Base-by-base conservation (phyloP, 805 yeast species). In the Metschnikowia cubensis region DNA sequence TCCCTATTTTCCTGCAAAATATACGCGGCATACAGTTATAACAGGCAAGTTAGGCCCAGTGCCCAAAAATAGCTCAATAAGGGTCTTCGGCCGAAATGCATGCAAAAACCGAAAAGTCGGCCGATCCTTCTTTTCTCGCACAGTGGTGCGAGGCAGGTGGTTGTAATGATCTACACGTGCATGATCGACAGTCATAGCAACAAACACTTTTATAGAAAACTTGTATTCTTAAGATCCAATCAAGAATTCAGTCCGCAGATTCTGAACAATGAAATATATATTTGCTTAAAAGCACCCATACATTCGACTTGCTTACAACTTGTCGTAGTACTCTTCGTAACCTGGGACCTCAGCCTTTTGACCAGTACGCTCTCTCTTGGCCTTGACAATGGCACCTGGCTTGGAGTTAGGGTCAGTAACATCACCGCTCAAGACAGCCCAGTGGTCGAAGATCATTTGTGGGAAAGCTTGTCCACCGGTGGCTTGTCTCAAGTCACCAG, bases 391-490 rank as follows among this genome's bases (percentile, higher is more conserved):
- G 54, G 73, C 73, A 79, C 84, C 85, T 59, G 84, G 82, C 73
- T 81, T 81, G 58, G 83, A 61, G 71, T 62, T 63, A 73, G 91
- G 85, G 79, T 92, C 98, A 64, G 87, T 79, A 74, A 96, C 96
- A 78, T 90, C 94, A 77, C 97, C 96, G 65, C 73, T 70, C 82
- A 94, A 80, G 68, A 89, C 77, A 63, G 89, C 81, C 98, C 98
- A 92, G 79, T 92, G 99, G 79, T 94, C 98, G 80, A 92, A 94
- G 77, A 94, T 95, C 96, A 94, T 84, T 83, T 92, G 98, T 81
- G 99, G 99, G 99, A 92, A 92, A 77, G 99, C 99, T 85, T 92
- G 99, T 79, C 99, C 99, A 88, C 97, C 97, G 72, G 99, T 92
- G 73, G 98, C 97, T 82, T 92, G 97, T 85, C 99, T 89, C 74